Evolutionary conservation across 148 eudicot genomes (phyloP), one percentile per base, ranked within the genome.

Genomic region (Chenopodium berlandieri): DNA sequence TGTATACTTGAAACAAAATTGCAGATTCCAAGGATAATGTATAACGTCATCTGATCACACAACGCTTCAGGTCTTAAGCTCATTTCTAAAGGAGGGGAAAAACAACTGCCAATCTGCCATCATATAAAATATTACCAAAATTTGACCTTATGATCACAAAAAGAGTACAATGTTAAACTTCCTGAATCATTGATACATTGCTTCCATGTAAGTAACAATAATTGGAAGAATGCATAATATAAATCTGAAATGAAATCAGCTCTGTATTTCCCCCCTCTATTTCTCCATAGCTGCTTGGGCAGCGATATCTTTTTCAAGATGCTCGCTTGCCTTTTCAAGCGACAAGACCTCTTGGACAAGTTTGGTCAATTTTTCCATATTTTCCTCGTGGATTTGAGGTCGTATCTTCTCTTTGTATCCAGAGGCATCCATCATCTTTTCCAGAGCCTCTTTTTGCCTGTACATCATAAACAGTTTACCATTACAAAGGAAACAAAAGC

Each of bases 401-500:
- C 90, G 97, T 19, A 91, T 91, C 80, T 91, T 93, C 78, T 89
- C 92, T 72, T 87, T 86, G 75, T 91, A 93, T n/a, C 97, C 92
- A 22, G 91, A 69, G 27, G 91, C 92, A 69, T 76, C 86, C 94
- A 87, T 92, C 85, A 32, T 89, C 83, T 91, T 94, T 32, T 75
- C 75, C 32, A 93, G 77, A 69, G 34, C 79, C 52, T 89, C 92
- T 34, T 75, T 79, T 90, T 94, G 97, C 89, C 98, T 94, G 87
- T 46, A 54, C 2, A 62, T 76, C 46, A 73, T 62, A 30, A 64
- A 65, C 1, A 50, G 37, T 83, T 64, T 56, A n/a, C 16, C n/a
- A 20, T 44, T 47, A 83, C 62, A 20, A 46, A 40, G 50, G 69
- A 30, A 76, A 73, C 48, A 40, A 23, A 54, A 1, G 12, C 60